phyloP scores from a whole-genome alignment of 1,139 yeast species.

The Candida labiduridarum region DNA sequence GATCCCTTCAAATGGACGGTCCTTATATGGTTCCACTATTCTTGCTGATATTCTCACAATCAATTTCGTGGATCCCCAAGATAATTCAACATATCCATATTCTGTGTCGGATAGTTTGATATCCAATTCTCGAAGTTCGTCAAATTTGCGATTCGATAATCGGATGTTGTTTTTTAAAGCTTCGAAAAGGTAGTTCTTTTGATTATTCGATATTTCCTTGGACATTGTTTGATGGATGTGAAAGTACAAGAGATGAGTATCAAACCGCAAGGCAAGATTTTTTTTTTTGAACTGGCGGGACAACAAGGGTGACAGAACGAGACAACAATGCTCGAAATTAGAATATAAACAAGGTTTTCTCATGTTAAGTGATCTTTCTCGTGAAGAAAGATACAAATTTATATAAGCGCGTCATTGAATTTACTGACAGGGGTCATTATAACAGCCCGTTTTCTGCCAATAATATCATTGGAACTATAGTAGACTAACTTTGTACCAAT shows the following conservation, averaged over 20 bases:
- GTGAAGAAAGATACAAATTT: too few relatives aligned
- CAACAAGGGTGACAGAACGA: background rate
- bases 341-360: too few relatives aligned
- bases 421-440: too few relatives aligned
- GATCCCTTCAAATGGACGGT: conserved; percentile 91
- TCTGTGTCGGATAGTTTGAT: conserved; percentile 64
- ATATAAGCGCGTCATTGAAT: too few relatives aligned
- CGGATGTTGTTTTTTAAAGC: conserved; percentile 66
- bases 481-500: too few relatives aligned
- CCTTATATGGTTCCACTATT: conserved; percentile 82
- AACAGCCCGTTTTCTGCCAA: too few relatives aligned
- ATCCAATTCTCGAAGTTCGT: conserved; percentile 63
- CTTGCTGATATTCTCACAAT: conserved; percentile 80
- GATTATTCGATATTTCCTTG: conserved; percentile 63
- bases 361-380: too few relatives aligned
- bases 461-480: background rate
- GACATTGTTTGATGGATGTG: conserved; percentile 1
- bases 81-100: conserved; percentile 80
- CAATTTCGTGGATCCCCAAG: conserved; percentile 73
- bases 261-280: background rate
- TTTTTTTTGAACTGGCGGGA: background rate
- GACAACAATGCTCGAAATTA: background rate
- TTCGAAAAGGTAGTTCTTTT: conserved; percentile 60
- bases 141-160: conserved; percentile 67
- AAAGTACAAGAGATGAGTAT: background rate